Conservation (phyloP, 2,329 filamentous ascomycete genomes). For the Penicillium crustosum region DNA sequence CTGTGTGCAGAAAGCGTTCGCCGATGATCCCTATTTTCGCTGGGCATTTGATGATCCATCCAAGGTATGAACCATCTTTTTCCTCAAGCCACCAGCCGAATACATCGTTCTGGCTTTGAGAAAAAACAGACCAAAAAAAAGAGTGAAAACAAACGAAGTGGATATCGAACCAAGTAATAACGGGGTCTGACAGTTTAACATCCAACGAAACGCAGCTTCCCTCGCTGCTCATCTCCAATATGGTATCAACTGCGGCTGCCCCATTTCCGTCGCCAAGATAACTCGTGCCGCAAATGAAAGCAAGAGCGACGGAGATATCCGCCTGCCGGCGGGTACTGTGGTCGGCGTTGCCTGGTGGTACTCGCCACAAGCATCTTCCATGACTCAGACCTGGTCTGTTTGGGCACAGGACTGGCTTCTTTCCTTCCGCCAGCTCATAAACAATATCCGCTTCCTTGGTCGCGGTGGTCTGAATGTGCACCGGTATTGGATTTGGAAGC, state of each 20-base stretch:
- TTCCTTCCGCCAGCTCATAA: slow-evolving; percentile 63
- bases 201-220: slow-evolving; percentile 61
- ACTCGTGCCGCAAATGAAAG: slow-evolving; percentile 37
- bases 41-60: slow-evolving; percentile 63
- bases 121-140: neutral
- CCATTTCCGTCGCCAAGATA: slow-evolving; percentile 68
- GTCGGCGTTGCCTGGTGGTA: slow-evolving; percentile 74
- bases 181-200: slow-evolving; percentile 53
- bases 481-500: slow-evolving; percentile 74
- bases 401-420: slow-evolving; percentile 66
- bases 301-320: slow-evolving; percentile 14
- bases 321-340: slow-evolving; percentile 45
- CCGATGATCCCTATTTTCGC: slow-evolving; percentile 64
- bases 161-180: slow-evolving; percentile 11
- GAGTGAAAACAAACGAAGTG: slow-evolving; percentile 5
- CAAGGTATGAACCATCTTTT: slow-evolving; percentile 47
- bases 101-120: neutral
- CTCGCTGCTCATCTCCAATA: slow-evolving; percentile 66
- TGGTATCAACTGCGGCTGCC: slow-evolving; percentile 64
- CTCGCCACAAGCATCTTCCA: slow-evolving; percentile 52
- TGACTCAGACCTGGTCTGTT: slow-evolving; percentile 59
- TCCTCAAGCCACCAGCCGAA: no score
- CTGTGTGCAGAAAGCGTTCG: slow-evolving; percentile 66
- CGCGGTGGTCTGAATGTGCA: slow-evolving; percentile 65
- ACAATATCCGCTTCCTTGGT: slow-evolving; percentile 65